Evolutionary conservation across 2,329 filamentous ascomycete species (phyloP).

Genomic region (Paracorniculantispora psalliotae): DNA sequence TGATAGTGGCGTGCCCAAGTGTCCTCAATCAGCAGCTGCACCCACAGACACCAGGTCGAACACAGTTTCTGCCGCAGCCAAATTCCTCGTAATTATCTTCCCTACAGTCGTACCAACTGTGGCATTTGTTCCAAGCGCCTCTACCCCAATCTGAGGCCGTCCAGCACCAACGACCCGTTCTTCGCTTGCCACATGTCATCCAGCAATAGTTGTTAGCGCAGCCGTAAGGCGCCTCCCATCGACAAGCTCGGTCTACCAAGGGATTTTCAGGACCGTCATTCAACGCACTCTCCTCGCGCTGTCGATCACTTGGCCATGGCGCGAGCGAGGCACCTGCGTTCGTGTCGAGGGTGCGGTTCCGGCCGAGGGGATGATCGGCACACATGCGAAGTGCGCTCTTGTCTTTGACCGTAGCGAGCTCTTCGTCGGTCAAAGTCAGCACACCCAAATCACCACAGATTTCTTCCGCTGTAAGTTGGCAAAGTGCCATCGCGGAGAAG

Average conservation of each 20-base stretch:
- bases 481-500: not conserved
- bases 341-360: not conserved
- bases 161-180: not conserved
- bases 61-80: not conserved
- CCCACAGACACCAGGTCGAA: not conserved
- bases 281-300: too few species aligned
- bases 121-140: not conserved
- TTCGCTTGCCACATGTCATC: not conserved
- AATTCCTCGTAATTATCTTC: not conserved
- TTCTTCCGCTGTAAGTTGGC: not conserved
- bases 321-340: not conserved
- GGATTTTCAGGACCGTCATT: too few species aligned
- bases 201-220: not conserved
- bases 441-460: not conserved
- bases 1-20: not conserved
- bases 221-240: not conserved
- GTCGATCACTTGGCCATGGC: not conserved
- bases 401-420: not conserved
- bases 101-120: not conserved
- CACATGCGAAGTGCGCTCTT: not conserved
- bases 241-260: not conserved
- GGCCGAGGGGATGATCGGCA: not conserved
- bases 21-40: not conserved
- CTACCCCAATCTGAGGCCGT: not conserved
- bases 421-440: not conserved